A percentile compares a stretch with the other conserved stretches of the same genome.
These are phyloP conservation scores for Neurospora crassa DNA, from an alignment of 2,329 filamentous ascomycete genomes.

Conservation along the genomic window DNA sequence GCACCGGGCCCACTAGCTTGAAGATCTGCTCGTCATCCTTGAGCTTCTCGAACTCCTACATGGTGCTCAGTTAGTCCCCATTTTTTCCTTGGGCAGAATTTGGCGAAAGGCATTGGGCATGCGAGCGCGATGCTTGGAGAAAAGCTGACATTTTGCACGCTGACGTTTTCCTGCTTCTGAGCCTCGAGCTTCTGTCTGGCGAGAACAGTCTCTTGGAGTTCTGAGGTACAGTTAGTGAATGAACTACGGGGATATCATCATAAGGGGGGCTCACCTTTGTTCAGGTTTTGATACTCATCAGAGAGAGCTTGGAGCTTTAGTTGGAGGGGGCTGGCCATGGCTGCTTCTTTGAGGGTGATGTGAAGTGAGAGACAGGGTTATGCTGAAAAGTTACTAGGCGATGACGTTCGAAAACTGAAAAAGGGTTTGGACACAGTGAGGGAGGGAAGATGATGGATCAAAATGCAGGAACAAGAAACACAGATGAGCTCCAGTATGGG, in stretches of 20 bases:
- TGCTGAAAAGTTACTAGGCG: not conserved
- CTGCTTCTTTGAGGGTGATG: not conserved
- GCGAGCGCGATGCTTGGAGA: not conserved
- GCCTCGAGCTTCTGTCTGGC: conserved; percentile 87
- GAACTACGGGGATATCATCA: not conserved
- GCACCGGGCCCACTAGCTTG: conserved; percentile 86
- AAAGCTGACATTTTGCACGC: conserved; percentile 63
- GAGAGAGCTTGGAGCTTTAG: conserved; percentile 72
- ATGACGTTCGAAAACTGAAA: not conserved
- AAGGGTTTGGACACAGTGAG: not conserved
- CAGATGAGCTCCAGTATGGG: not conserved
- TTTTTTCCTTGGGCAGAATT: not conserved
- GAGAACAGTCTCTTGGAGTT: conserved; percentile 66
- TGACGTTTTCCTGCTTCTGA: conserved; percentile 85
- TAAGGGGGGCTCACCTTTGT: conserved; percentile 52
- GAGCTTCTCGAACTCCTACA: conserved; percentile 70
- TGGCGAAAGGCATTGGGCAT: not conserved
- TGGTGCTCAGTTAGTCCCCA: not conserved
- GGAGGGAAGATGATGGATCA: not conserved
- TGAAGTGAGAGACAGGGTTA: not conserved
- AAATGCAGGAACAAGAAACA: not conserved
- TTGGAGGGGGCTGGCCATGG: conserved; percentile 60
- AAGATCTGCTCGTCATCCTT: conserved; percentile 83
- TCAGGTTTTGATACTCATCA: conserved; percentile 79
- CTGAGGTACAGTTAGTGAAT: conserved; percentile 36